These are phyloP conservation scores for Penicillium psychrofluorescens DNA, from an alignment of 495 filamentous ascomycete genomes.

Conservation along the genomic window DNA sequence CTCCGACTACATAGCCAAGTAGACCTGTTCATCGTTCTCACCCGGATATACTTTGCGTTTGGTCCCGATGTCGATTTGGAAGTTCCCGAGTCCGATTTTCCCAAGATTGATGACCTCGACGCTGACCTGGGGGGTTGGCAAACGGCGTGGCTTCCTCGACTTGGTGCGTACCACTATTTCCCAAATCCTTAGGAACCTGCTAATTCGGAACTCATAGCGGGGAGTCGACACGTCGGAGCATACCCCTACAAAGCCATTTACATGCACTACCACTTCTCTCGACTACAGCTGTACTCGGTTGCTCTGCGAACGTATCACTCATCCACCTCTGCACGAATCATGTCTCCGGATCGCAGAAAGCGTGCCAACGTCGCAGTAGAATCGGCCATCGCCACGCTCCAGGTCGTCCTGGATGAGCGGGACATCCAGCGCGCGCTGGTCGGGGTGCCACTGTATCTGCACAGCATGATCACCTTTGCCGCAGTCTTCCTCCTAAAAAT, in stretches of 20 bases:
- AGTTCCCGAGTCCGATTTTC: conserved; percentile 39
- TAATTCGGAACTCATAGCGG: conserved; percentile 20
- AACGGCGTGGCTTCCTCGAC: conserved; percentile 40
- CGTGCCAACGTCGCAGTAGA: conserved; percentile 48
- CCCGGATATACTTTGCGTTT: conserved; percentile 48
- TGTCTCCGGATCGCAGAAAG: conserved; percentile 46
- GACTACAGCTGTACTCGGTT: conserved; percentile 51
- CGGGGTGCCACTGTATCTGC: conserved; percentile 46
- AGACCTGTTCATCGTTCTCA: conserved; percentile 51
- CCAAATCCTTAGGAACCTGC: background rate
- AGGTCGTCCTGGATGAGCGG: conserved; percentile 41
- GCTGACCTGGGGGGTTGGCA: conserved; percentile 38
- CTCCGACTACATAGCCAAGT: conserved; percentile 50
- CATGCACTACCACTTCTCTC: conserved; percentile 48
- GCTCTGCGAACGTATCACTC: conserved; percentile 48
- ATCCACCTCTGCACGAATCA: conserved; percentile 35
- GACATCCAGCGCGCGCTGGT: conserved; percentile 44
- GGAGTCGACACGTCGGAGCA: conserved; percentile 43
- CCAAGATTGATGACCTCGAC: conserved; percentile 37
- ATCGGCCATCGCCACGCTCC: conserved; percentile 43
- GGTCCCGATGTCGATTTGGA: conserved; percentile 51
- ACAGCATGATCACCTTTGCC: conserved; percentile 53
- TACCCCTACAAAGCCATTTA: conserved; percentile 47
- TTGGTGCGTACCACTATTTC: conserved; percentile 25
- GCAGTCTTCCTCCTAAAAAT: conserved; percentile 50